A percentile compares a stretch with the other conserved stretches of the same genome.
Conservation (phyloP, 176 grass and related monocot species). For the Oryza glaberrima region DNA sequence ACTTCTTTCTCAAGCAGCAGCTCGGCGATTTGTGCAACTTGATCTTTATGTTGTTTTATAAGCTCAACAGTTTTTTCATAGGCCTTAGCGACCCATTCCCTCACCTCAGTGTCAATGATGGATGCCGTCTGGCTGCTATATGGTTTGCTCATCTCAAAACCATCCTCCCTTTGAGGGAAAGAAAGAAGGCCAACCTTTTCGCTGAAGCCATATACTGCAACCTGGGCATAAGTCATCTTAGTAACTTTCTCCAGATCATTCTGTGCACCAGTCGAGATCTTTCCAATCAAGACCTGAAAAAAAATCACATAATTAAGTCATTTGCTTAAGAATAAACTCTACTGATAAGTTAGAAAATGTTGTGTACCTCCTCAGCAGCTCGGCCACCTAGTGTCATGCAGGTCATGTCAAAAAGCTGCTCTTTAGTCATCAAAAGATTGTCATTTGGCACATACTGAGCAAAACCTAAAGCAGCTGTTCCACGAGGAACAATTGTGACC, state of each 20-base stretch:
- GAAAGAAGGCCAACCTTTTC: conserved; percentile 93
- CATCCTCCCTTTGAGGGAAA: conserved; percentile 73
- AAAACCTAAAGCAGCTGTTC: conserved; percentile 87
- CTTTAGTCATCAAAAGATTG: conserved; percentile 95
- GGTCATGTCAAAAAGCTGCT: conserved; percentile 90
- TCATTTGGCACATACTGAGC: conserved; percentile 90
- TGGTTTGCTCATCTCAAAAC: conserved; percentile 73
- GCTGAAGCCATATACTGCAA: conserved; percentile 90
- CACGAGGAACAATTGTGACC: conserved; percentile 94
- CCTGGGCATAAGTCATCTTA: conserved; percentile 89
- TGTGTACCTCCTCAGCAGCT: conserved; percentile 83
- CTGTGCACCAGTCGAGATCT: conserved; percentile 87
- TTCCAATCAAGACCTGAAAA: conserved; percentile 78
- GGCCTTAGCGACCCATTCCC: conserved; percentile 85
- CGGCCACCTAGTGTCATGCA: conserved; percentile 93
- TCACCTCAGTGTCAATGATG: conserved; percentile 85
- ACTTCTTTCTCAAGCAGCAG: conserved; percentile 90
- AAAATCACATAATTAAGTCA: not conserved
- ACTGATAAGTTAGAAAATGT: conserved; percentile 3
- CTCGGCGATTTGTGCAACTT: conserved; percentile 75
- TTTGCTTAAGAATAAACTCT: not conserved
- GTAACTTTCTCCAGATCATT: conserved; percentile 96
- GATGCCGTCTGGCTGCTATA: conserved; percentile 67
- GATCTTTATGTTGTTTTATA: conserved; percentile 74
- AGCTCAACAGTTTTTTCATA: conserved; percentile 67